Base-by-base conservation (phyloP, 164 flowering plant species). In the Akebia trifoliata region DNA sequence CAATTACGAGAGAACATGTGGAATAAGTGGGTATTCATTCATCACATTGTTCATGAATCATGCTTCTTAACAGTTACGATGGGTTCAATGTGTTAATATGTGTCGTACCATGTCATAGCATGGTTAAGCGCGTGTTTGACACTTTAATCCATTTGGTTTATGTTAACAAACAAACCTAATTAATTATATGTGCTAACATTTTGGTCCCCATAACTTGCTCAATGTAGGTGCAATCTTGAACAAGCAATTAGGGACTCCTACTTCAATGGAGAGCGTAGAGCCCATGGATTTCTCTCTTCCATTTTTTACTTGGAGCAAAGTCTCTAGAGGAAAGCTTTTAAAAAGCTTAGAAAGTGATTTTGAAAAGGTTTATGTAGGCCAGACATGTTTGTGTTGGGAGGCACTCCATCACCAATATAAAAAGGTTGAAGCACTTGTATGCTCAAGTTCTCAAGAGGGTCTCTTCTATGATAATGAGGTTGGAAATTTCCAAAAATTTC, bases 331-430 rank as follows among this genome's bases (percentile, higher is more conserved):
- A 61, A 73, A 56, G 59, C 64, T 80, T 7, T 17, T 74, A 7
- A 72, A 40, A 65, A 76, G 83, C 56, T 12, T 84, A 43, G 76
- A 80, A 39, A 66, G 67, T 64, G 85, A 80, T 32, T 56, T 81
- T 38, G 90, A 81, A 54, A 60, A 62, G 64, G 73, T 73, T 34
- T 79, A 79, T 69, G 84, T 81, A 38, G 87, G 79, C 21, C 83
- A 84, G 58, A 48, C 72, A 50, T 84, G 85, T 71, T 59, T 81
- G 57, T 68, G 79, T 35, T 84, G 85, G 87, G 87, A 80, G 45
- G 85, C 87, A 11, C 81, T 84, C 31, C 68, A 76, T 50, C 72
- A 79, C 26, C 84, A 74, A 43, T 81, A 81, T 55, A 45, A 42
- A 44, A 80, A 69, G 59, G 76, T 84, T 46, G 73, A 79, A 58